Evolutionary conservation across 2,329 filamentous ascomycete species (phyloP).

Genomic region (Fusarium nelsonii): DNA sequence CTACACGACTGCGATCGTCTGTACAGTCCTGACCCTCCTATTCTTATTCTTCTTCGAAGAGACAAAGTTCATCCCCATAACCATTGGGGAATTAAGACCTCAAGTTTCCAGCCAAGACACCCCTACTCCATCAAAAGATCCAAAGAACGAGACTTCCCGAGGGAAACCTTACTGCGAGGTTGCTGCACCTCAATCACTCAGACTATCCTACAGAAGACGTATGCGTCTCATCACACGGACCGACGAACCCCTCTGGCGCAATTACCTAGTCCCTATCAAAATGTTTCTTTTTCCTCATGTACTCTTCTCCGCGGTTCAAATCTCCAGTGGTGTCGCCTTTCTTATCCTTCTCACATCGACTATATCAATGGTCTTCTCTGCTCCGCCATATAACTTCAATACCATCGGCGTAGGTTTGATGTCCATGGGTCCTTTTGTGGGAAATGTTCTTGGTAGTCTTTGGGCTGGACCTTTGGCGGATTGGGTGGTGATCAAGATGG

Average conservation of each 20-base stretch:
- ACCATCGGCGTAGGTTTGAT: slow-evolving; percentile 47
- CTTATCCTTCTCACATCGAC: slow-evolving; percentile 46
- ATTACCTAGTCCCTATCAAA: slow-evolving; percentile 33
- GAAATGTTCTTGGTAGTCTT: slow-evolving; percentile 54
- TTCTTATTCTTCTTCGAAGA: slow-evolving; percentile 48
- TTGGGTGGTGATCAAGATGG: slow-evolving; percentile 53
- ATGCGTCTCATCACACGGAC: slow-evolving; percentile 41
- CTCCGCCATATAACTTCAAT: slow-evolving; percentile 50
- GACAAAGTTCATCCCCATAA: slow-evolving; percentile 47
- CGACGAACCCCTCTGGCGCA: slow-evolving; percentile 28
- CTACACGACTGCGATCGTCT: slow-evolving; percentile 38
- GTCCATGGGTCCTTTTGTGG: slow-evolving; percentile 51
- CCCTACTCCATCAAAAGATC: fast-evolving
- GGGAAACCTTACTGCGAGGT: background rate
- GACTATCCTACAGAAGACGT: slow-evolving; percentile 17
- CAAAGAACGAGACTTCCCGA: background rate
- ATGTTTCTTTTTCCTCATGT: slow-evolving; percentile 53
- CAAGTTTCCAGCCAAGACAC: background rate
- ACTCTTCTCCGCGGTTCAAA: slow-evolving; percentile 55
- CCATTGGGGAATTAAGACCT: background rate
- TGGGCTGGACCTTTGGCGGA: slow-evolving; percentile 57
- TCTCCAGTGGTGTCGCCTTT: slow-evolving; percentile 46
- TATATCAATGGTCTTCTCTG: slow-evolving; percentile 52
- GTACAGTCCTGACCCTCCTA: slow-evolving; percentile 36
- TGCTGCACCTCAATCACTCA: background rate